These are phyloP conservation scores for Picochlorum sp. DNA, from an alignment of 139 green algal species.

Conservation along the genomic window DNA sequence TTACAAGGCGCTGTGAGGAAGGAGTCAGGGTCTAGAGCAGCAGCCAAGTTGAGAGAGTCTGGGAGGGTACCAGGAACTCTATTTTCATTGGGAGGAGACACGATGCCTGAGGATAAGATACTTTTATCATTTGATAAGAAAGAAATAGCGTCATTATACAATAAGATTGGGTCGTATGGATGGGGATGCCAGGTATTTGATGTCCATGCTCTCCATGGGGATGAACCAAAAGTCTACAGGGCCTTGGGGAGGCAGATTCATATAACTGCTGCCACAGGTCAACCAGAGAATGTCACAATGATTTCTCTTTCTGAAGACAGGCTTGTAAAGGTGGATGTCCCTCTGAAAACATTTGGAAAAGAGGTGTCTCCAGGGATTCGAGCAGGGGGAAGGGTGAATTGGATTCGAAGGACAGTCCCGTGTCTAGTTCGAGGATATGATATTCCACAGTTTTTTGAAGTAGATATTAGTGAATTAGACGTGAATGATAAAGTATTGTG, in stretches of 20 bases:
- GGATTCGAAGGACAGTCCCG: constrained; percentile 21
- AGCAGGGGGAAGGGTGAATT: constrained; percentile 33
- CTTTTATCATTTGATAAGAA: constrained; percentile 29
- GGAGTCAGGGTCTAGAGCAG: background rate
- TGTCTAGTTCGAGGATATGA: constrained; percentile 15
- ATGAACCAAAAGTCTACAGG: background rate
- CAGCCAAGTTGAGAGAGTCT: constrained; percentile 8
- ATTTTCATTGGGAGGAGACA: constrained; percentile 21
- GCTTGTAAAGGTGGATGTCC: constrained; percentile 27
- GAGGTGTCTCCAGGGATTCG: constrained; percentile 40
- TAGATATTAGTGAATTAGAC: constrained; percentile 27
- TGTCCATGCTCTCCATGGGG: constrained; percentile 12
- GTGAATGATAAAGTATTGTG: constrained; percentile 30
- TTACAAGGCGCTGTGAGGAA: background rate
- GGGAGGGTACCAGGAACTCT: constrained; percentile 25
- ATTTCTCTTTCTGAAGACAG: constrained; percentile 36
- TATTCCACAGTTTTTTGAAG: constrained; percentile 23
- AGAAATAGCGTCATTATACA: constrained; percentile 9
- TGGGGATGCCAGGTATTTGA: constrained; percentile 28
- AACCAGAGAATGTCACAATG: constrained; percentile 47
- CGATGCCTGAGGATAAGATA: background rate
- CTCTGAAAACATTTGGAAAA: constrained; percentile 35
- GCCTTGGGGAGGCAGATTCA: constrained; percentile 37
- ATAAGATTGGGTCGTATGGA: constrained; percentile 15
- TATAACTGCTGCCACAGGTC: constrained; percentile 28